Evolutionary conservation across 352 stramenopile genomes (phyloP).

Genomic region (Phytopythium chamaehyphon): DNA sequence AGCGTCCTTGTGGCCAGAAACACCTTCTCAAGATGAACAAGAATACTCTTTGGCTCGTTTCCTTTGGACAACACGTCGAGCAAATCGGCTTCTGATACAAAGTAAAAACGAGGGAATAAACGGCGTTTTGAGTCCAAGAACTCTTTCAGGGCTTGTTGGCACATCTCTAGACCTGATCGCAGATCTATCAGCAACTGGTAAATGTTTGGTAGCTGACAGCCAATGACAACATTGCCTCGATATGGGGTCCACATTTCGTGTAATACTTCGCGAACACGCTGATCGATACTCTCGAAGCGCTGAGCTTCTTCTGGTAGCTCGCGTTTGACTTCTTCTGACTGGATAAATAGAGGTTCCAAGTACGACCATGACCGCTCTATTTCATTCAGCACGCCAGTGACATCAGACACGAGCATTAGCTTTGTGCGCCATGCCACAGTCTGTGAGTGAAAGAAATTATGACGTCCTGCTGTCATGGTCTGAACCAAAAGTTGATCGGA

Average conservation of each 20-base stretch:
- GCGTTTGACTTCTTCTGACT: constrained; percentile 92
- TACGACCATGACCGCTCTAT: constrained; percentile 96
- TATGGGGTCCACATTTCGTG: constrained; percentile 72
- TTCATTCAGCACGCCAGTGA: constrained; percentile 83
- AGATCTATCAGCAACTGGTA: constrained; percentile 73
- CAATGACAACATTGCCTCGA: constrained; percentile 63
- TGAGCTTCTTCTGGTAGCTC: constrained; percentile 90
- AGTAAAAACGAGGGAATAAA: constrained; percentile 94
- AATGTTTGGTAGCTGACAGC: constrained; percentile 83
- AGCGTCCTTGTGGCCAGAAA: constrained; percentile 66
- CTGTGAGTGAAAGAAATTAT: constrained; percentile 67
- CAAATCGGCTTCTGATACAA: constrained; percentile 93
- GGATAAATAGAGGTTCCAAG: constrained; percentile 93
- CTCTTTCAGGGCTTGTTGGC: constrained; percentile 92
- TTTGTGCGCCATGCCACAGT: constrained; percentile 52
- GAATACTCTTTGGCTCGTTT: constrained; percentile 80
- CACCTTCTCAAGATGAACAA: constrained; percentile 91
- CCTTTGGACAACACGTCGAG: constrained; percentile 95
- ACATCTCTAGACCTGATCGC: constrained; percentile 80
- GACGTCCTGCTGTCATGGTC: constrained; percentile 82
- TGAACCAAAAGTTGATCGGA: constrained; percentile 94
- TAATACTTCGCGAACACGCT: constrained; percentile 64
- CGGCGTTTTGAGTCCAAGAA: constrained; percentile 92
- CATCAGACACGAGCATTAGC: constrained; percentile 79
- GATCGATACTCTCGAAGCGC: constrained; percentile 88